Conservation (phyloP, 129 eudicot genomes). For the Scalesia atractyloides region DNA sequence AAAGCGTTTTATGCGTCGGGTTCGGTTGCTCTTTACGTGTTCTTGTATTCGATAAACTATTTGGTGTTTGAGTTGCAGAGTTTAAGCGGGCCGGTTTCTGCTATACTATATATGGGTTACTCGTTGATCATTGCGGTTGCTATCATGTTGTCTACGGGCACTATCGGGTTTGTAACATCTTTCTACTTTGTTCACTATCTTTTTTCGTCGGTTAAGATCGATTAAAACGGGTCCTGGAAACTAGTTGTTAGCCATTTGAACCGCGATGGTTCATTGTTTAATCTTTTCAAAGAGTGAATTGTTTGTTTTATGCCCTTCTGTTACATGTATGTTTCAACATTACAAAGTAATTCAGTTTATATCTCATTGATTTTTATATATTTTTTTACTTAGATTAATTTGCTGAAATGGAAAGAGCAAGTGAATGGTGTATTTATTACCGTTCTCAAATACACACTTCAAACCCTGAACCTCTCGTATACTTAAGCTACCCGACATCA, state of each 20-base stretch:
- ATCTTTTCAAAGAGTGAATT: not conserved
- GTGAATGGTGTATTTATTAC: too few species aligned
- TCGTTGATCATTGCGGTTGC: conserved; percentile 66
- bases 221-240: conserved; percentile 24
- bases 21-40: conserved; percentile 62
- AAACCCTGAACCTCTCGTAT: too few species aligned
- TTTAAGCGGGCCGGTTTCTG: conserved; percentile 59
- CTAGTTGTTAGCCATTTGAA: not conserved
- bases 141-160: conserved; percentile 58
- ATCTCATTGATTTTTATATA: not conserved
- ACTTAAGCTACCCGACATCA: too few species aligned
- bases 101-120: conserved; percentile 58
- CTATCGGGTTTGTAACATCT: conserved; percentile 61
- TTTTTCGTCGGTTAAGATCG: conserved; percentile 64
- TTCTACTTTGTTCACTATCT: conserved; percentile 67
- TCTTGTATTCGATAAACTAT: conserved; percentile 58
- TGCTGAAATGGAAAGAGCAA: too few species aligned
- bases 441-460: too few species aligned
- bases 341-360: not conserved
- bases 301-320: not conserved
- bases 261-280: not conserved
- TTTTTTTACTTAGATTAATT: not conserved
- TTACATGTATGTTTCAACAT: conserved; percentile 14
- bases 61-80: conserved; percentile 56
- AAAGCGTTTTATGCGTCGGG: conserved; percentile 65